Evolutionary conservation across 169 alveolate species (phyloP), one percentile per base, ranked within the genome.

Genomic region (Eimeria sp.): DNA sequence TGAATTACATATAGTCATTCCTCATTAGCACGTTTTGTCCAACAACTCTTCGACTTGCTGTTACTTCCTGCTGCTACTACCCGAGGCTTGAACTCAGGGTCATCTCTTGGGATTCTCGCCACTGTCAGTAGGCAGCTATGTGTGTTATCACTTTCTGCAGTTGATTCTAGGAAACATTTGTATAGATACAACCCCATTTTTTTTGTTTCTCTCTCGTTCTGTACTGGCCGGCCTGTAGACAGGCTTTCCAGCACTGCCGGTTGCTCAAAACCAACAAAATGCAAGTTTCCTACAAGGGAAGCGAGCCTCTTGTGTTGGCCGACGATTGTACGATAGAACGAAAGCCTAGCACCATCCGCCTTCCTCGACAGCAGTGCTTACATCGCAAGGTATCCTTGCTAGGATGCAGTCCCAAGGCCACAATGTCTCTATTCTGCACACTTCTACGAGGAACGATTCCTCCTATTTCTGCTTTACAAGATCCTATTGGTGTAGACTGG

Each of bases 401-500:
- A 66, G 82, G 93, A 13, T 25, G 82, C 27, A 40, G 82, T 27
- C 93, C 66, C 64, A 64, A 43, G 56, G 82, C 82, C 62, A 64
- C 93, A 43, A 40, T 87, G 93, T 60, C 82, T 23, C 49, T 87
- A 13, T 87, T 87, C 49, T 87, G 82, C 80, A 87, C 46, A 33
- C 93, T 87, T 13, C 66, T 87, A 37, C 52, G 76, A 23, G 93
- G 93, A 40, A 14, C 18, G 27, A 20, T 37, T 40, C 82, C 93
- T 10, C 64, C 93, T 0, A 40, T 25, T 8, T 25, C 60, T 40
- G 82, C 58, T 30, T 20, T 87, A 56, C 93, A 52, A 87, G 93
- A 87, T 27, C 93, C 93, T 1, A 56, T 87, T 43, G 93, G 93
- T 72, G 93, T 87, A 16, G 93, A 87, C 46, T 87, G 93, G 93